Conservation (phyloP, 2,329 filamentous ascomycete genomes). For the Lachnellula hyalina region DNA sequence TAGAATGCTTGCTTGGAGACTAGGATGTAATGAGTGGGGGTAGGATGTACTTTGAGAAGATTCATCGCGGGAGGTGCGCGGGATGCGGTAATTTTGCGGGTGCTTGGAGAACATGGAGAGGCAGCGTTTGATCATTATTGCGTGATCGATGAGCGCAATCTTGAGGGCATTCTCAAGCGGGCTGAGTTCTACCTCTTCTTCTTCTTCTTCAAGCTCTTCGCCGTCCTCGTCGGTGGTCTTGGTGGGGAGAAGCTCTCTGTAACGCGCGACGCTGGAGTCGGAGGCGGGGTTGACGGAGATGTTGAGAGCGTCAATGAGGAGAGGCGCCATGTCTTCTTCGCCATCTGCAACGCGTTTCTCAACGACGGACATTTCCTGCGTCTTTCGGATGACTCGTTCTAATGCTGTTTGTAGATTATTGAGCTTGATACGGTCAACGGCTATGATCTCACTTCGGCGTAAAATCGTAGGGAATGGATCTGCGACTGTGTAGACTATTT, state of each 20-base stretch:
- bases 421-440: constrained; percentile 56
- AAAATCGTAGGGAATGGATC: constrained; percentile 90
- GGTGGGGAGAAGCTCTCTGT: constrained; percentile 66
- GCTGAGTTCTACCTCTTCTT: constrained; percentile 45
- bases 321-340: constrained; percentile 62
- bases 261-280: constrained; percentile 72
- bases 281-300: constrained; percentile 70
- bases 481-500: constrained; percentile 74
- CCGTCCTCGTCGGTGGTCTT: constrained; percentile 29
- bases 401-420: constrained; percentile 80
- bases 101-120: constrained; percentile 59
- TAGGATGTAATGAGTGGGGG: constrained; percentile 2
- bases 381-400: constrained; percentile 86
- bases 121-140: constrained; percentile 79
- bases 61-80: constrained; percentile 49
- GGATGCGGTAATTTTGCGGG: constrained; percentile 52
- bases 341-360: constrained; percentile 71
- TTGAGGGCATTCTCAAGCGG: constrained; percentile 73
- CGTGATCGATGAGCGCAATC: constrained; percentile 83
- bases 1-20: constrained; percentile 11
- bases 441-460: constrained; percentile 77
- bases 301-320: constrained; percentile 69
- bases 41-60: constrained; percentile 51
- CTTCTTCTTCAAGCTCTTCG: constrained; percentile 34
- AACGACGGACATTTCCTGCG: constrained; percentile 71